Evolutionary conservation across 345 rosid species (phyloP), one percentile per base, ranked within the genome.

Genomic region (Hibiscus trionum): DNA sequence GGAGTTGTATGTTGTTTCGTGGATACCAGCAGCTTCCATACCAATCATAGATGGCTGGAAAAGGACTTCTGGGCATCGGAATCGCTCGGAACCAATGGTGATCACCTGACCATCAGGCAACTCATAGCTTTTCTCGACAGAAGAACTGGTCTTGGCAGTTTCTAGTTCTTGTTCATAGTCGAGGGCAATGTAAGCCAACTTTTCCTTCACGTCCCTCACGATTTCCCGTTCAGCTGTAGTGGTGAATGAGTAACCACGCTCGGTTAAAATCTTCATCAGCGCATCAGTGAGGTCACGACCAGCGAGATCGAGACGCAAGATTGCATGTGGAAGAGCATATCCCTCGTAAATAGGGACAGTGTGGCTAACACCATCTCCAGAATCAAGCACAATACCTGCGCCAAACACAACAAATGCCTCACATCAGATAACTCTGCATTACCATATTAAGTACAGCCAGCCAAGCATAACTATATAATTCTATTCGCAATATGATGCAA

Each of bases 281-380:
- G 50, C 27, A 64, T 64, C 69, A 2, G 69, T 64, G 49, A 64
- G 69, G 49, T 64, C 69, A 19, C 69, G 52, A 39, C 69, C 69
- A 19, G 69, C 69, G 19, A 64, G 69, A 24, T 64, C 69, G 7
- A 64, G 27, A 24, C 69, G 69, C 9, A 39, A 46, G 15, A 64
- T 64, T 39, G 69, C 69, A 64, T 64, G 69, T 6, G 69, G 69
- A 24, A 39, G 69, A 46, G 69, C 50, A 64, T 64, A 64, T 46
- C 69, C 69, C 49, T 64, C 69, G 6, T 64, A 64, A 42, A 64
- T 64, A 5, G 69, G 69, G 31, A 64, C 69, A 3, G 69, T 64
- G 52, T 64, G 69, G 52, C 69, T 64, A 24, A 64, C 69, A 64
- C 69, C 69, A 64, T 64, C 69, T 19, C 69, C 69, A 10, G 69